These are phyloP conservation scores for Tylopilus sp. DNA, from an alignment of 1,284 basidiomycete genomes.

Conservation along the genomic window DNA sequence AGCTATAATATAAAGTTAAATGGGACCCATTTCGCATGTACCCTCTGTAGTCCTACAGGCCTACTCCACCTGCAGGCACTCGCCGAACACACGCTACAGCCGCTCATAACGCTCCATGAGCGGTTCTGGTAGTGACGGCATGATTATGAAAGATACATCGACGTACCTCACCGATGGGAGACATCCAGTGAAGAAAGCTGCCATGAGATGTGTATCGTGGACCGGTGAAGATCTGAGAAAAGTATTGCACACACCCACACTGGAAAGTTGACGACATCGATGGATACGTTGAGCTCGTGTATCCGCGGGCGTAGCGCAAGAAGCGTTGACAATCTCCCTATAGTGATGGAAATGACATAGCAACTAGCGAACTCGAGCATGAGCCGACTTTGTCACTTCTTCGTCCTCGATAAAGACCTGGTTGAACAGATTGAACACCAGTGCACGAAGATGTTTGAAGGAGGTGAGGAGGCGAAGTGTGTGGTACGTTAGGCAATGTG, in stretches of 20 bases:
- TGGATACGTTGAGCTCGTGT: not conserved
- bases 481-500: not conserved
- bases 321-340: conserved; percentile 2
- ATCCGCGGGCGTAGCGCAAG: not conserved
- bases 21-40: too few species aligned
- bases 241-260: not conserved
- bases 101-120: not conserved
- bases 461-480: not conserved
- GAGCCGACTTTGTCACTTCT: not conserved
- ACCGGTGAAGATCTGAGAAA: not conserved
- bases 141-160: not conserved
- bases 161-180: not conserved
- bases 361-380: not conserved
- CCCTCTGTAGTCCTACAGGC: too few species aligned
- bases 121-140: not conserved
- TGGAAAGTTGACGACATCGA: not conserved
- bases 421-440: not conserved
- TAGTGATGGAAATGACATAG: not conserved
- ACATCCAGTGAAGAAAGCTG: not conserved
- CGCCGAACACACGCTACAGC: not conserved
- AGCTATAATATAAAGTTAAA: too few species aligned
- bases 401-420: not conserved
- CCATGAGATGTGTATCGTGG: not conserved
- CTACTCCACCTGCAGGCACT: not conserved
- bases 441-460: not conserved